A percentile compares a stretch with the other conserved stretches of the same genome.
Conservation (phyloP, 352 stramenopile species). For the Albugo laibachii region DNA sequence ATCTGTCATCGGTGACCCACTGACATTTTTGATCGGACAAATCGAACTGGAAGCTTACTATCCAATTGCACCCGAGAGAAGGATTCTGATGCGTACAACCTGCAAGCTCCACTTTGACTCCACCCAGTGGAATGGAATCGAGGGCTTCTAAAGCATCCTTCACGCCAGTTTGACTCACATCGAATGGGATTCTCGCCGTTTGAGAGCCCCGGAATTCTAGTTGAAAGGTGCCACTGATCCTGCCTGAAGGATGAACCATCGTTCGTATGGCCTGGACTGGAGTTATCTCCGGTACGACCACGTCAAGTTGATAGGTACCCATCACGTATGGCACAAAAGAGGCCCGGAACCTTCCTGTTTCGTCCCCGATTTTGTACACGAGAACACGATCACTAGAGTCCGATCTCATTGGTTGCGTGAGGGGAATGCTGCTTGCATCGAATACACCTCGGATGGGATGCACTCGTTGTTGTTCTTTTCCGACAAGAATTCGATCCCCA, state of each 20-base stretch:
- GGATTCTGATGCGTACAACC: slow-evolving; percentile 21
- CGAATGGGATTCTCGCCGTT: slow-evolving; percentile 34
- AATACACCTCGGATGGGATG: slow-evolving; percentile 28
- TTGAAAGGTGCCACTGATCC: slow-evolving; percentile 43
- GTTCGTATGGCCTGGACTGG: slow-evolving; percentile 61
- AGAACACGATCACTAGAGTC: slow-evolving; percentile 26
- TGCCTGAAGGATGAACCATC: slow-evolving; percentile 1
- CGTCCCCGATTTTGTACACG: slow-evolving; percentile 32
- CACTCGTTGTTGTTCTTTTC: slow-evolving; percentile 46
- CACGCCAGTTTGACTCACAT: slow-evolving; percentile 16
- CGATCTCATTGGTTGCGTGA: slow-evolving; percentile 44
- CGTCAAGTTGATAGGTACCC: slow-evolving; percentile 74
- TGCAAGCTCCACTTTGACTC: slow-evolving; percentile 9
- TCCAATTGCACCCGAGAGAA: slow-evolving; percentile 41
- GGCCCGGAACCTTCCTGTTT: slow-evolving; percentile 65
- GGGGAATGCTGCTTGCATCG: slow-evolving; percentile 35
- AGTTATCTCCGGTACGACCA: slow-evolving; percentile 45
- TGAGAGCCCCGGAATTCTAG: slow-evolving; percentile 25
- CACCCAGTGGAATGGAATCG: slow-evolving; percentile 18
- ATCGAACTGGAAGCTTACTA: slow-evolving; percentile 19
- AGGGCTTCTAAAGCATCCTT: slow-evolving; percentile 47
- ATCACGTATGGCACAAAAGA: slow-evolving; percentile 81
- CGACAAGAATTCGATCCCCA: slow-evolving; percentile 67
- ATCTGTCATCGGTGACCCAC: too few relatives aligned
- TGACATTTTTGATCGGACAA: too few relatives aligned